Evolutionary conservation across 192 early-diverging fungal species (phyloP).

Genomic region (Oehlia diaphana): DNA sequence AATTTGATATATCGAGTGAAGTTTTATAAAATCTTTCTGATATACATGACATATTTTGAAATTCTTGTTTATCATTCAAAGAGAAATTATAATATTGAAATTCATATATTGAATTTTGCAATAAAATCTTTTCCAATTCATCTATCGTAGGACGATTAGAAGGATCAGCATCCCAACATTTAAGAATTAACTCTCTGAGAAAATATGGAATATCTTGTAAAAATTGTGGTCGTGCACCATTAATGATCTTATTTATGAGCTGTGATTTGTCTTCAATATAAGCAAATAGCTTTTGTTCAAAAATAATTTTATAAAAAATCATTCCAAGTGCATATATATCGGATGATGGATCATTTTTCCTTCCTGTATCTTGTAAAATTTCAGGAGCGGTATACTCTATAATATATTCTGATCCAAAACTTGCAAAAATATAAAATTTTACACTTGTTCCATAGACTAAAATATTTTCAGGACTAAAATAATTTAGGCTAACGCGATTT

Average conservation of each 20-base stretch:
- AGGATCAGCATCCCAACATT: not conserved
- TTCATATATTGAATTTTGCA: not conserved
- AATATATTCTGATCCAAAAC: not conserved
- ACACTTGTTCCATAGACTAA: not conserved
- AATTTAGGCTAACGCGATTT: not conserved
- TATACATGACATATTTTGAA: too few relatives aligned
- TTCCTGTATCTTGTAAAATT: not conserved
- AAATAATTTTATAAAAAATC: not conserved
- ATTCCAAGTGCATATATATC: not conserved
- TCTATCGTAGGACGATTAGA: not conserved
- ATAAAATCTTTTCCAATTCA: not conserved
- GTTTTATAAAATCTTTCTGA: too few relatives aligned
- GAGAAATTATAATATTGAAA: not conserved
- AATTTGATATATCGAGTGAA: too few relatives aligned
- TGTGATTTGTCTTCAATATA: not conserved
- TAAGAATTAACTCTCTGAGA: not conserved
- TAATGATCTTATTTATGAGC: too few relatives aligned
- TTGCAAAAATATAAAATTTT: not conserved
- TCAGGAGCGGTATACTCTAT: not conserved
- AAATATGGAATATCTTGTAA: not conserved
- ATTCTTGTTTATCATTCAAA: too few relatives aligned
- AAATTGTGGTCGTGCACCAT: not conserved
- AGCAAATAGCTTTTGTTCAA: not conserved
- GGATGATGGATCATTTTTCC: not conserved
- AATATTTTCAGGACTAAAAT: not conserved